phyloP scores from a whole-genome alignment of 2,329 filamentous ascomycete species.

The Fusarium dlaminii region DNA sequence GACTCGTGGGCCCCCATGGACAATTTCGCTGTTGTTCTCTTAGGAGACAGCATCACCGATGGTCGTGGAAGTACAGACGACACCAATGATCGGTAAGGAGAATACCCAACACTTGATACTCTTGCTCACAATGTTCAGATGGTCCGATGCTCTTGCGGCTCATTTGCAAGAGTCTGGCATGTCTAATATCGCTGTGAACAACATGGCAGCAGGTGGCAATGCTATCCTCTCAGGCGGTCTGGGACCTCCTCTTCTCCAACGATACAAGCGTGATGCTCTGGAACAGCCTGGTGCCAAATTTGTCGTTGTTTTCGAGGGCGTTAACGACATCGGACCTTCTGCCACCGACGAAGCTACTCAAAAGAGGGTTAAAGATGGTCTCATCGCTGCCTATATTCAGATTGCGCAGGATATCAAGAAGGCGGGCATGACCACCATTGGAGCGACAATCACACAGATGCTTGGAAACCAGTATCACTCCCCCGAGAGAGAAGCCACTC shows the following conservation, averaged over 20 bases:
- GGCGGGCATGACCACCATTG: neutral
- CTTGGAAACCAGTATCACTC: constrained; percentile 20
- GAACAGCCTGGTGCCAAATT: constrained; percentile 18
- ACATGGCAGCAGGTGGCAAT: constrained; percentile 29
- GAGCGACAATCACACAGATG: constrained; percentile 22
- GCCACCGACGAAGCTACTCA: constrained; percentile 7
- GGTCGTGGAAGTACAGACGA: constrained; percentile 30
- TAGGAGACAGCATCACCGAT: constrained; percentile 30
- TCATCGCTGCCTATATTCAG: constrained; percentile 6
- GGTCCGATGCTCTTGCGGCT: constrained; percentile 23
- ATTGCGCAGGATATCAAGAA: constrained; percentile 5
- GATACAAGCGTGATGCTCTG: constrained; percentile 23
- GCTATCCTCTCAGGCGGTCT: constrained; percentile 25
- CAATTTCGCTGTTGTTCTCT: constrained; percentile 21
- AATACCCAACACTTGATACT: fast-evolving
- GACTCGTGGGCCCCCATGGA: constrained; percentile 16
- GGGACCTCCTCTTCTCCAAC: constrained; percentile 16
- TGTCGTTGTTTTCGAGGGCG: constrained; percentile 16
- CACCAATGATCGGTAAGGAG: constrained; percentile 10
- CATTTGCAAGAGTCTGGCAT: constrained; percentile 10
- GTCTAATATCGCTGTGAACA: constrained; percentile 23
- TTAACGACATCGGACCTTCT: constrained; percentile 22
- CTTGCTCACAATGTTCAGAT: neutral
- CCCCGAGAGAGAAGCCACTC: constrained; percentile 3
- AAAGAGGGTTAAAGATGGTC: neutral